These are phyloP conservation scores for Lentinula novae-zelandiae DNA, from an alignment of 1,284 basidiomycete genomes.

Conservation along the genomic window DNA sequence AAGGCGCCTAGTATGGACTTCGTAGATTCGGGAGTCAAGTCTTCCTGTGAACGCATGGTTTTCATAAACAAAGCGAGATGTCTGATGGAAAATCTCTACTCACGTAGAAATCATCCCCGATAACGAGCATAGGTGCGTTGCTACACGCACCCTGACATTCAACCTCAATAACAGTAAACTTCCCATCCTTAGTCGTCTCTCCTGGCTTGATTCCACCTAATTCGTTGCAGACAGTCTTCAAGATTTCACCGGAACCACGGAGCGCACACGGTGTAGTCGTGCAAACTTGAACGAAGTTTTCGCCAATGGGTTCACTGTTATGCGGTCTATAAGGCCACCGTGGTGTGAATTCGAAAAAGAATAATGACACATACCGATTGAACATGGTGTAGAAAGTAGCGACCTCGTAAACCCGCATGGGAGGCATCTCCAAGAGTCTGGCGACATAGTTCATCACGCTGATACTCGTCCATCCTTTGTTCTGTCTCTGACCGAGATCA, in stretches of 20 bases:
- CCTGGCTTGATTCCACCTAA: conserved; percentile 85
- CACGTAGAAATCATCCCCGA: conserved; percentile 96
- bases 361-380: conserved; percentile 63
- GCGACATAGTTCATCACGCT: conserved; percentile 99
- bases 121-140: conserved; percentile 98
- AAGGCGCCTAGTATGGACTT: conserved; percentile 87
- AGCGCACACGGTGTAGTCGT: conserved; percentile 99
- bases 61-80: conserved; percentile 12
- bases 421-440: conserved; percentile 88
- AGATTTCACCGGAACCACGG: conserved; percentile 87
- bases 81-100: conserved; percentile 24
- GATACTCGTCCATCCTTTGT: conserved; percentile 98
- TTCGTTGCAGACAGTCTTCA: conserved; percentile 82
- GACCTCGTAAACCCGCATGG: conserved; percentile 99
- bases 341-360: background rate
- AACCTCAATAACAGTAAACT: conserved; percentile 97
- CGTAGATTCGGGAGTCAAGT: conserved; percentile 90
- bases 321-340: conserved; percentile 7
- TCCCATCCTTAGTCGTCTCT: conserved; percentile 90
- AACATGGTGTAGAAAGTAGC: conserved; percentile 99
- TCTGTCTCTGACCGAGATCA: conserved; percentile 95
- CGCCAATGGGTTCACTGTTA: conserved; percentile 86
- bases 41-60: conserved; percentile 62
- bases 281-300: conserved; percentile 97
- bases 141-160: conserved; percentile 98